A percentile compares a stretch with the other conserved stretches of the same genome.
phyloP scores from a whole-genome alignment of 2,329 filamentous ascomycete species.

The Alternaria angustiovoidea region DNA sequence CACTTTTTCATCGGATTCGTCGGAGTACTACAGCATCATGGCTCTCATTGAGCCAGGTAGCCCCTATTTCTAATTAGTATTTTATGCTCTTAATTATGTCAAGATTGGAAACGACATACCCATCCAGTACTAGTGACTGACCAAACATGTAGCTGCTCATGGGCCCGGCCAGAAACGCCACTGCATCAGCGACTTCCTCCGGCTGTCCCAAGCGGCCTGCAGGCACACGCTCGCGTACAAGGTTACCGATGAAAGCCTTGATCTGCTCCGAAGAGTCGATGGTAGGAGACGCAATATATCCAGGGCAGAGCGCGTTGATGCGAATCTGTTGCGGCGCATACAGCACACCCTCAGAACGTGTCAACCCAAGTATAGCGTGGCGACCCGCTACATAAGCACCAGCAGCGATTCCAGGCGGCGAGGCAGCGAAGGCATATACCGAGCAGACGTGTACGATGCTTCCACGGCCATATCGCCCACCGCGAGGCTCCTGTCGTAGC shows the following conservation, averaged over 20 bases:
- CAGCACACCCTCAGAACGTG: conserved; percentile 59
- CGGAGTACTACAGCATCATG: neutral
- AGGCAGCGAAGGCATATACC: conserved; percentile 57
- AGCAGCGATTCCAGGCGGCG: conserved; percentile 36
- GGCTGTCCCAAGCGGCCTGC: conserved; percentile 14
- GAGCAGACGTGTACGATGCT: conserved; percentile 62
- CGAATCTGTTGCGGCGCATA: conserved; percentile 61
- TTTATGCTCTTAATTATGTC: neutral
- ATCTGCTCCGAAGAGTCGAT: conserved; percentile 17
- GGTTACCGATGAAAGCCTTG: conserved; percentile 13
- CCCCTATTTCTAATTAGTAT: conserved; percentile 5
- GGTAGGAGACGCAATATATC: conserved; percentile 54
- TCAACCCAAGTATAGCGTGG: conserved; percentile 61
- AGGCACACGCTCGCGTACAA: conserved; percentile 19
- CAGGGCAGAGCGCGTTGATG: conserved; percentile 65
- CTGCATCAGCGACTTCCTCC: conserved; percentile 20
- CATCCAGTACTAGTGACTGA: conserved; percentile 18
- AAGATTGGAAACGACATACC: conserved; percentile 7
- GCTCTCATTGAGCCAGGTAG: conserved; percentile 10
- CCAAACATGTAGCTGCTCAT: conserved; percentile 22
- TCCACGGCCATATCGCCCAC: conserved; percentile 46
- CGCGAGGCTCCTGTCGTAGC: conserved; percentile 54
- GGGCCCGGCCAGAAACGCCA: conserved; percentile 17
- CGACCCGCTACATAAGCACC: conserved; percentile 59
- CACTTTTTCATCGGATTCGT: neutral